Evolutionary conservation across 306 rosid genomes (phyloP), one percentile per base, ranked within the genome.

Genomic region (Albizia julibrissin): DNA sequence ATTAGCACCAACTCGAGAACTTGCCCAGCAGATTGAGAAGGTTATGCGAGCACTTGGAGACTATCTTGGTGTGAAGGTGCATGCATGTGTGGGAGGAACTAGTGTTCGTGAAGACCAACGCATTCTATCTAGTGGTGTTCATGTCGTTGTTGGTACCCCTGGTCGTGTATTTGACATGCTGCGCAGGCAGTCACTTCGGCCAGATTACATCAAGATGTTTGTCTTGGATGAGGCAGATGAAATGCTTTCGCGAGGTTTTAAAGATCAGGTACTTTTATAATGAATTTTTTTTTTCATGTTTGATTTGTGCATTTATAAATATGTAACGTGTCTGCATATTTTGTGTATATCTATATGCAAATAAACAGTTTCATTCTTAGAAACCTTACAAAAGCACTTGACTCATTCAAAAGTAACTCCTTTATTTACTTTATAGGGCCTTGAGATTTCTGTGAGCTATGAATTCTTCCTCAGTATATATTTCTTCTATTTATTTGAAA

Each of bases 21-120:
- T 92, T 85, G 97, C 97, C 54, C 97, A 91, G 83, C 93, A 92
- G 90, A 92, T 92, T 84, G 97, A 92, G 83, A 92, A 92, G 89
- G 97, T 92, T 69, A 92, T 92, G 95, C 87, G 97, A 52, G 97
- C 97, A 11, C 97, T 92, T 65, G 97, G 95, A 77, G 97, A 92
- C 69, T 92, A 91, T 82, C 92, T 92, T 19, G 95, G 97, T 81
- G 95, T 92, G 40, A 92, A 81, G 90, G 95, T 92, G 15, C 95
- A 92, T 67, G 95, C 95, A 2, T 92, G 97, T 85, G 97, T 92
- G 54, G 95, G 97, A 84, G 94, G 95, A 69, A 92, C 94, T 67
- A 91, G 87, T 47, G 93, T 92, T 69, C 94, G 95, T 50, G 93
- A 92, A 76, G 97, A 92, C 67, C 94, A 92, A 61, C 94, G 97